Percentiles rank a stretch among this genome's conserved stretches.
Conservation (phyloP, 345 rosid genomes). For the Euphorbia lathyris region DNA sequence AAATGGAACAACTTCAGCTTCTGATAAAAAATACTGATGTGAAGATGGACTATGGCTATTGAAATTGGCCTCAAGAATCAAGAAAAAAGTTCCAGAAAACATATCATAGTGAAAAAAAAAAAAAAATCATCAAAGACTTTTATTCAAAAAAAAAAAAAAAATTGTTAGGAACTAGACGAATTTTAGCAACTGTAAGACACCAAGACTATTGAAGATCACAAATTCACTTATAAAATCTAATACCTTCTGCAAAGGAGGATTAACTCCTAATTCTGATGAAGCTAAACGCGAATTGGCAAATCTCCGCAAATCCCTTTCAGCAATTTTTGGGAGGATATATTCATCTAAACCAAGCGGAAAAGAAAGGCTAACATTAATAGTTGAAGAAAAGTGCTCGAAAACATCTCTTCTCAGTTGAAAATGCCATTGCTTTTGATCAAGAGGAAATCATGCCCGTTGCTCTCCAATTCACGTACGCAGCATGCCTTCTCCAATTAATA, state of each 20-base stretch:
- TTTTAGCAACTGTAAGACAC: not conserved
- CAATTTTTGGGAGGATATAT: conserved; percentile 86
- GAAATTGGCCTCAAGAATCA: not conserved
- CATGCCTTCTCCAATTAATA: not conserved
- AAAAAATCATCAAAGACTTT: not conserved
- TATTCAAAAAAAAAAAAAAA: not conserved
- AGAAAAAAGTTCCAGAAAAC: not conserved
- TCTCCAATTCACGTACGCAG: not conserved
- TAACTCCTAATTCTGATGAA: conserved; percentile 45
- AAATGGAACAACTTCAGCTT: not conserved
- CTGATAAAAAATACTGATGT: not conserved
- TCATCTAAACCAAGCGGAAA: conserved; percentile 48
- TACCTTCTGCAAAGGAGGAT: conserved; percentile 51
- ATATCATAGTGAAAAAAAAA: not conserved
- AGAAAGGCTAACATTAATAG: not conserved
- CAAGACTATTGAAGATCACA: conserved; percentile 13
- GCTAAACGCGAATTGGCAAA: conserved; percentile 57
- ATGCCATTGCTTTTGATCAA: not conserved
- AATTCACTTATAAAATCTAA: not conserved
- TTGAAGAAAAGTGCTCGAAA: not conserved
- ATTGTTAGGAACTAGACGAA: not conserved
- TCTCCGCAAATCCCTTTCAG: conserved; percentile 75
- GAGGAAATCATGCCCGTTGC: not conserved
- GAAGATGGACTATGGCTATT: not conserved
- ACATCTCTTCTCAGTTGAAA: not conserved